A percentile compares a stretch with the other conserved stretches of the same genome.
phyloP scores from a whole-genome alignment of 305 asterid species.

The Fraxinus paxiana region DNA sequence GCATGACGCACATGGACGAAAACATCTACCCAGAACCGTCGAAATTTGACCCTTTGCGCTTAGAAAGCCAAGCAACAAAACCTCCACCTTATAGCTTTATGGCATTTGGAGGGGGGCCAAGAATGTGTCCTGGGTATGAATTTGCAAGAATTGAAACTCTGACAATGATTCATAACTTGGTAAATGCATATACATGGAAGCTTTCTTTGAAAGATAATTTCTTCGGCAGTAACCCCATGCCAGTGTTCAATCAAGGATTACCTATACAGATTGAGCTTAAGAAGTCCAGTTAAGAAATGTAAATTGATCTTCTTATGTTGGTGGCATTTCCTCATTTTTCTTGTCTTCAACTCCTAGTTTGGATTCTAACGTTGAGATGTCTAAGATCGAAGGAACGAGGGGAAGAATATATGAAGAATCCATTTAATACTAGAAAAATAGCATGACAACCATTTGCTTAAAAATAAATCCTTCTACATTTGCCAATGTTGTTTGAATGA shows the following conservation, averaged over 20 bases:
- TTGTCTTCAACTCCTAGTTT: not conserved
- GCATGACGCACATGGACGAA: slow-evolving; percentile 31
- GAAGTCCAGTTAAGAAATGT: not conserved
- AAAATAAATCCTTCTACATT: not conserved
- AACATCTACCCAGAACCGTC: slow-evolving; percentile 23
- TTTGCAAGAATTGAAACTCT: slow-evolving; percentile 31
- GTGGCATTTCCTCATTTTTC: not conserved
- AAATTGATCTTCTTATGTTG: not conserved
- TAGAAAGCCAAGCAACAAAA: slow-evolving; percentile 16
- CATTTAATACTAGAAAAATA: not conserved
- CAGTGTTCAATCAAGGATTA: slow-evolving; percentile 27
- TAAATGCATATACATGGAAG: slow-evolving; percentile 26
- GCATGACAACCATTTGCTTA: not conserved
- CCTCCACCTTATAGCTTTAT: slow-evolving; percentile 28
- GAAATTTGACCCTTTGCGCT: slow-evolving; percentile 27
- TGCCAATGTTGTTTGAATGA: not conserved
- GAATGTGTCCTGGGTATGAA: slow-evolving; percentile 35
- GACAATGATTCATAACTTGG: slow-evolving; percentile 24
- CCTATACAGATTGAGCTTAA: slow-evolving; percentile 18
- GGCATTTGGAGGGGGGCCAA: slow-evolving; percentile 37
- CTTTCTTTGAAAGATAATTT: slow-evolving; percentile 21
- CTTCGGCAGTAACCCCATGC: slow-evolving; percentile 25
- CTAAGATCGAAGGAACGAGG: not conserved
- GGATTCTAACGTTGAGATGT: not conserved
- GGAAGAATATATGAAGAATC: not conserved